Evolutionary conservation across 441 rosid genomes (phyloP).

Genomic region (Arabidopsis hybrid): DNA sequence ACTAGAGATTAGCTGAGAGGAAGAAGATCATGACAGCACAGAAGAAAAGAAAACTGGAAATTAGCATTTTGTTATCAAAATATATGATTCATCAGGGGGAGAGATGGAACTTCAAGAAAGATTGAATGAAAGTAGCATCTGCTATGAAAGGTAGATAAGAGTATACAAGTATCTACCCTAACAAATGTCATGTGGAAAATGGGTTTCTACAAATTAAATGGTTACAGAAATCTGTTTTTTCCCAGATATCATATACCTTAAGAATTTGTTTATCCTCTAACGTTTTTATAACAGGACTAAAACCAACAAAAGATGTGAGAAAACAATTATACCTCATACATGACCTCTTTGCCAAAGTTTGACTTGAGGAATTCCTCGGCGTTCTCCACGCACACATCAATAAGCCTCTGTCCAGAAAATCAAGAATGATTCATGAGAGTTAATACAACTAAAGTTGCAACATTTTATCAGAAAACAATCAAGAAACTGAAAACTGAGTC

Average conservation of each 20-base stretch:
- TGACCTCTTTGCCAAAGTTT: slow-evolving; percentile 78
- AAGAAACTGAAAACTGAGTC: slow-evolving; percentile 13
- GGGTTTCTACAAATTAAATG: neutral
- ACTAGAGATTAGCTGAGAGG: neutral
- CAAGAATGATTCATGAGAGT: slow-evolving; percentile 31
- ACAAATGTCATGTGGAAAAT: neutral
- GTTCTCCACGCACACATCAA: slow-evolving; percentile 74
- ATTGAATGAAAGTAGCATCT: slow-evolving; percentile 10
- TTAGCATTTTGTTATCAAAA: neutral
- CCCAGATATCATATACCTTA: neutral
- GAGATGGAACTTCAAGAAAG: neutral
- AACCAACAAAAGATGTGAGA: slow-evolving; percentile 9
- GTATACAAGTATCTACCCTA: neutral
- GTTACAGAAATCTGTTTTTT: slow-evolving; percentile 1
- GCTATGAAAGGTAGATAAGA: slow-evolving; percentile 9
- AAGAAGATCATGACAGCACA: slow-evolving; percentile 11
- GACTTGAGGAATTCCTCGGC: slow-evolving; percentile 76
- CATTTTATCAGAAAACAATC: slow-evolving; percentile 11
- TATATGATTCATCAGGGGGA: neutral
- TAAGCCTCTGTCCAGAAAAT: slow-evolving; percentile 67
- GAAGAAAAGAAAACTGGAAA: neutral
- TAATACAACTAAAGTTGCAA: slow-evolving; percentile 8
- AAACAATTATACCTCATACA: slow-evolving; percentile 67
- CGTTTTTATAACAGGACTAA: slow-evolving; percentile 10
- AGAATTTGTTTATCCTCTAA: neutral